Base-by-base conservation (phyloP, 2,329 filamentous ascomycete genomes). In the Ramichloridium luteum region DNA sequence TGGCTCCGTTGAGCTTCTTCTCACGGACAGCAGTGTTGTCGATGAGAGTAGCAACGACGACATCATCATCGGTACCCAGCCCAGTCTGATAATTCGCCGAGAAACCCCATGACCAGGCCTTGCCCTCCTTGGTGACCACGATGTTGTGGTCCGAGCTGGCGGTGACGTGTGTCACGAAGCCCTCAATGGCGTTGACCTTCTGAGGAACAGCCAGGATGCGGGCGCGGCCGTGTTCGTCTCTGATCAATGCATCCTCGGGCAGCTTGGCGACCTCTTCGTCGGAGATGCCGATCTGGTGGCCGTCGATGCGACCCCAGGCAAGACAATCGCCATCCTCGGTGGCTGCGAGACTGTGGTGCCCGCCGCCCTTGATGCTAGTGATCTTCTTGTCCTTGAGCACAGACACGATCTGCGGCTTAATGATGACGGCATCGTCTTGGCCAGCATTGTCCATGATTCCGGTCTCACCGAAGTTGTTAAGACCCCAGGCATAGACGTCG, bases 381-480 rank as follows among this genome's bases (percentile, higher is more conserved):
- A 93, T 68, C n/a, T 71, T 62, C 51, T 72, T 69, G 26, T 69
- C 67, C 16, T 66, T 63, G 6, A 94, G 68, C 4, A 67, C 68
- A 6, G 71, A 59, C 15, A 93, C 71, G 31, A 78, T 61, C 25
- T 70, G 72, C 3, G 84, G 80, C 44, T 72, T 70, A n/a, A 80
- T 67, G 30, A 93, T 70, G 39, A 78, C 73, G 18, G 77, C 77
- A 43, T 79, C 74, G 31, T 79, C 73, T 36, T 77, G 71, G 17
- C 76, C 77, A 10, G 71, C 74, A 32, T 68, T 65, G 26, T 72
- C 67, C 11, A 65, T 62, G 36, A 78, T 67, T 20, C 79, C 83
- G 11, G 80, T 81, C 60, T 93, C 78, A 40, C 78, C 80, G 56
- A 81, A 92, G 58, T 80, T 85, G 67, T 93, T 93, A 16, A 88